phyloP scores from a whole-genome alignment of 495 filamentous ascomycete genomes.

The Hyphodiscus hymeniophilus region DNA sequence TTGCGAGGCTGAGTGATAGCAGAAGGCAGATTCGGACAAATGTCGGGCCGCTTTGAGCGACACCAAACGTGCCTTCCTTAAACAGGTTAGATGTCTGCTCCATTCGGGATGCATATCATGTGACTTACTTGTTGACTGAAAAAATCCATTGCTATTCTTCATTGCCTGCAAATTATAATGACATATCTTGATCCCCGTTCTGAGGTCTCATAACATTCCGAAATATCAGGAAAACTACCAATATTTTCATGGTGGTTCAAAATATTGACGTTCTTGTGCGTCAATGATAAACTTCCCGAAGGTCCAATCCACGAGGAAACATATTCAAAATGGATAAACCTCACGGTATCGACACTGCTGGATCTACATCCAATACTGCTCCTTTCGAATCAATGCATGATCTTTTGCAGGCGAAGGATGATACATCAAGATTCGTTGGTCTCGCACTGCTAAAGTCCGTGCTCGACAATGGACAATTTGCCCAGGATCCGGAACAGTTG shows the following conservation, averaged over 20 bases:
- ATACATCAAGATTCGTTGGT: slow-evolving; percentile 58
- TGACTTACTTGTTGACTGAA: too few relatives aligned
- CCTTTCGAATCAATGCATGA: slow-evolving; percentile 29
- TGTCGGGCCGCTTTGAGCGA: not conserved
- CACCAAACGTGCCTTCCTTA: not conserved
- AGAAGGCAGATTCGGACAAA: not conserved
- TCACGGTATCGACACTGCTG: too few relatives aligned
- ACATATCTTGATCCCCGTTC: not conserved
- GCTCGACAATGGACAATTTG: slow-evolving; percentile 44
- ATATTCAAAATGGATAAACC: too few relatives aligned
- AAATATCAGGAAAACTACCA: too few relatives aligned
- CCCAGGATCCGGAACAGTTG: slow-evolving; percentile 25
- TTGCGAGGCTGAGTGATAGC: slow-evolving; percentile 9
- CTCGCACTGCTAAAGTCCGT: slow-evolving; percentile 54
- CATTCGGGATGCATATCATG: too few relatives aligned
- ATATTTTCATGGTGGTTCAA: too few relatives aligned
- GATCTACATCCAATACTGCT: not conserved
- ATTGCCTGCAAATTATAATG: too few relatives aligned
- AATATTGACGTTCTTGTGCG: too few relatives aligned
- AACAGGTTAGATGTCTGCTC: not conserved
- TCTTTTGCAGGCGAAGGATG: slow-evolving; percentile 47
- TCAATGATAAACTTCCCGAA: too few relatives aligned
- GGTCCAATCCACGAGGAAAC: too few relatives aligned
- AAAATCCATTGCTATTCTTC: too few relatives aligned
- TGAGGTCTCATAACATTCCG: not conserved